phyloP scores from a whole-genome alignment of 169 alveolate genomes.

The Eimeria falciformis region DNA sequence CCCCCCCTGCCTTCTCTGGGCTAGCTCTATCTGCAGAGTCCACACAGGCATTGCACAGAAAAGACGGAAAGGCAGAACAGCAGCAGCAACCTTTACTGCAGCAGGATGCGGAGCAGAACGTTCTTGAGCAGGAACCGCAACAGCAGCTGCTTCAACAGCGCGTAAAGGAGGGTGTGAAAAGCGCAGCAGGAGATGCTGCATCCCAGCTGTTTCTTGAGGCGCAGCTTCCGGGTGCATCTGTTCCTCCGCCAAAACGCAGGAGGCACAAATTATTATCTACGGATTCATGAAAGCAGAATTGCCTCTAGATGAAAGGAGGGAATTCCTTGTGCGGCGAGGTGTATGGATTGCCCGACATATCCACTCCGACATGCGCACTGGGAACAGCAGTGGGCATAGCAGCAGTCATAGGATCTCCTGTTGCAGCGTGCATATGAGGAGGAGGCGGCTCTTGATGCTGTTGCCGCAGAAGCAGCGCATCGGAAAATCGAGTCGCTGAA shows the following conservation, averaged over 20 bases:
- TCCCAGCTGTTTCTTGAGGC: neutral
- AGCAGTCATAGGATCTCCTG: too few species aligned
- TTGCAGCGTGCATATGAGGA: too few species aligned
- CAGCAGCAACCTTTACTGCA: neutral
- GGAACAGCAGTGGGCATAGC: too few species aligned
- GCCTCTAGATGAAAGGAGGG: too few species aligned
- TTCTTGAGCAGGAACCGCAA: neutral
- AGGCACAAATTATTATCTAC: neutral
- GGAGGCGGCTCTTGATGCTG: too few species aligned
- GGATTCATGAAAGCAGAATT: neutral
- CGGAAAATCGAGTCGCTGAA: too few species aligned
- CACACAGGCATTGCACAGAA: neutral
- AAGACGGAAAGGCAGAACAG: neutral
- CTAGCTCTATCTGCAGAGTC: neutral
- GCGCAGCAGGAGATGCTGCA: neutral
- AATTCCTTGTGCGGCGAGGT: too few species aligned
- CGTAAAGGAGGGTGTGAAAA: neutral
- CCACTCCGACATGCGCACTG: too few species aligned
- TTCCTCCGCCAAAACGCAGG: neutral
- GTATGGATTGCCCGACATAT: too few species aligned
- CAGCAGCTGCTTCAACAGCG: constrained; percentile 5
- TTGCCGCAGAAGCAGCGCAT: too few species aligned
- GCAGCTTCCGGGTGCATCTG: neutral
- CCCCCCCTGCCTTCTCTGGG: neutral
- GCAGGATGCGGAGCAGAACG: neutral